Evolutionary conservation across 2,329 filamentous ascomycete genomes (phyloP), one percentile per base, ranked within the genome.

Genomic region (Laburnicola sp.): DNA sequence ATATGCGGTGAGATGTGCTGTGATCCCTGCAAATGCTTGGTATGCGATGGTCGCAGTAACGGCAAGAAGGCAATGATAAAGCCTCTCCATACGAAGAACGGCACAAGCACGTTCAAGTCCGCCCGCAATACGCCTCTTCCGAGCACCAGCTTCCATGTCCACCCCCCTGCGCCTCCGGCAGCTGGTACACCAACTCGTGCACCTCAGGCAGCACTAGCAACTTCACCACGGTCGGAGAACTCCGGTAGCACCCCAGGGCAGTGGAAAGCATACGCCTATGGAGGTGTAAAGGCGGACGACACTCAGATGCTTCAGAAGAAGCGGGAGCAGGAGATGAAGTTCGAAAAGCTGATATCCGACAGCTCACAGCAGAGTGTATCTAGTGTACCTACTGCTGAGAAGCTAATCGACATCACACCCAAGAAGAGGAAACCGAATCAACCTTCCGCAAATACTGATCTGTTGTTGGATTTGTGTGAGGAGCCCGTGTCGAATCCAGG

Each of bases 21-120:
- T 31, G 64, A 70, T 31, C 51, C 59, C 1, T 72, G 69, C 54
- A 59, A 46, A 27, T 73, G 70, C 45, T 50, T 53, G 2, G 55
- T 48, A 8, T 72, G 70, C 41, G 64, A 67, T 8, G 53, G 53
- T 28, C 58, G 60, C 10, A 56, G 46, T 35, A 56, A 59, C 23
- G 68, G 68, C 2, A 51, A 51, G 22, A 62, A 63, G 30, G 53
- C 64, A 0, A 58, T 69, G 42, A 32, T 72, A 28, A 70, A 68
- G 47, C 40, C 58, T 11, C 30, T 41, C 3, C 43, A 52, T 1
- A 61, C 10, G 8, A 31, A 55, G 10, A 45, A 45, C 3, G 43
- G 38, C 0, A 42, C 16, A 7, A 32, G 35, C 26, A 22, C 28
- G 32, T 51, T 35, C 36, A 26, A 36, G 22, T 16, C 25, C 40